Conservation (phyloP, 164 flowering plant genomes). For the Paratinospora sagittata region DNA sequence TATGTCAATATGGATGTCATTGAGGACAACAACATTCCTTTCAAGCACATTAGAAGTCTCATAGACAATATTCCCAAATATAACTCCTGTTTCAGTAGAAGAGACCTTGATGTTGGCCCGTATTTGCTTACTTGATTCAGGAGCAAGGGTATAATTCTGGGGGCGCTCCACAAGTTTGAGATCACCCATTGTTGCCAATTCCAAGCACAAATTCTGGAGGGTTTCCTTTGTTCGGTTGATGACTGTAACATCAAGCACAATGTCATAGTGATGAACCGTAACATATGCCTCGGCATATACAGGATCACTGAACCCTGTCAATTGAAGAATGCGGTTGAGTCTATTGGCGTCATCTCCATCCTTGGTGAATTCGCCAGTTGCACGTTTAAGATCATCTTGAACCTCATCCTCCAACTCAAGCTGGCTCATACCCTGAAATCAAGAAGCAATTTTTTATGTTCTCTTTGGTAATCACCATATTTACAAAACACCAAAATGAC, state of each 20-base stretch:
- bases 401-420: too few relatives aligned
- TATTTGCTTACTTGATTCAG: slow-evolving; percentile 93
- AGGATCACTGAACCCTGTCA: too few relatives aligned
- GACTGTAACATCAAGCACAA: slow-evolving; percentile 91
- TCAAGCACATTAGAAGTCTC: slow-evolving; percentile 94
- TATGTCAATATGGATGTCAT: slow-evolving; percentile 96
- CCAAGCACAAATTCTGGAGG: slow-evolving; percentile 92
- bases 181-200: slow-evolving; percentile 98
- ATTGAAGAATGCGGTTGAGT: too few relatives aligned
- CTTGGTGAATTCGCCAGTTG: too few relatives aligned
- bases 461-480: too few relatives aligned
- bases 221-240: slow-evolving; percentile 94
- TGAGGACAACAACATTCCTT: slow-evolving; percentile 84
- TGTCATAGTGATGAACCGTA: slow-evolving; percentile 96
- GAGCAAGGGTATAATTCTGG: slow-evolving; percentile 94
- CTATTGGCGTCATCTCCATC: too few relatives aligned
- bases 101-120: slow-evolving; percentile 96
- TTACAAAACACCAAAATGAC: too few relatives aligned
- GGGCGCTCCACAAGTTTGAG: slow-evolving; percentile 98
- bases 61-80: slow-evolving; percentile 95
- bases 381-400: too few relatives aligned
- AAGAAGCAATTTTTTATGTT: too few relatives aligned
- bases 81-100: slow-evolving; percentile 97
- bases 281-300: slow-evolving; percentile 99
- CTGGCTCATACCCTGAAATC: too few relatives aligned